Evolutionary conservation across 345 rosid species (phyloP).

Genomic region (Draba incana): DNA sequence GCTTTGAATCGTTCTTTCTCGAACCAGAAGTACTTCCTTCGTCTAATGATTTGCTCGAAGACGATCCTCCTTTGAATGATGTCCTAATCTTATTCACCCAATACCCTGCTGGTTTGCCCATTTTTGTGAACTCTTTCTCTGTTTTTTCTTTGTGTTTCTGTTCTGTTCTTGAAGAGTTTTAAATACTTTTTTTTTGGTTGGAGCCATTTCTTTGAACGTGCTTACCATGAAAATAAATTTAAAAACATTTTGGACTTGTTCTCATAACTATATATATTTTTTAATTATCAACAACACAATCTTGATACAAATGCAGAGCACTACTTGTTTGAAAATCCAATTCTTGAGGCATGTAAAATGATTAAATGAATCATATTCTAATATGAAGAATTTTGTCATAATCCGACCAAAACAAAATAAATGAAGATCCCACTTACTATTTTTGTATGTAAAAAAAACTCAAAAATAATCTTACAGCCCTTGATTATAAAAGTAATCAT

Average conservation of each 20-base stretch:
- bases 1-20: slow-evolving; percentile 35
- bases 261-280: slow-evolving; percentile 2
- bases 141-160: neutral
- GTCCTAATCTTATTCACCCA: slow-evolving; percentile 46
- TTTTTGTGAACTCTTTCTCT: slow-evolving; percentile 6
- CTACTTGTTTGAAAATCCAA: slow-evolving; percentile 39
- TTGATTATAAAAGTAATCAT: slow-evolving; percentile 36
- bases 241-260: slow-evolving; percentile 24
- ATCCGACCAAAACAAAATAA: neutral
- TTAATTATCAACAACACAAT: slow-evolving; percentile 29
- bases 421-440: neutral
- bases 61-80: slow-evolving; percentile 47
- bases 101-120: slow-evolving; percentile 49
- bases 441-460: neutral
- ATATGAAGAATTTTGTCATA: slow-evolving; percentile 12
- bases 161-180: slow-evolving; percentile 25
- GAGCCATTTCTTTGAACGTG: slow-evolving; percentile 43
- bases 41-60: slow-evolving; percentile 46
- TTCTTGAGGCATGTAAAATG: slow-evolving; percentile 8
- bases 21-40: slow-evolving; percentile 47
- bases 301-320: slow-evolving; percentile 41
- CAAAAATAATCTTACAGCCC: slow-evolving; percentile 17
- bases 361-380: neutral
- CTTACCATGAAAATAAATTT: slow-evolving; percentile 35
- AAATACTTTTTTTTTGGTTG: slow-evolving; percentile 38